Conservation (phyloP, 345 rosid species). For the Sonneratia alba region DNA sequence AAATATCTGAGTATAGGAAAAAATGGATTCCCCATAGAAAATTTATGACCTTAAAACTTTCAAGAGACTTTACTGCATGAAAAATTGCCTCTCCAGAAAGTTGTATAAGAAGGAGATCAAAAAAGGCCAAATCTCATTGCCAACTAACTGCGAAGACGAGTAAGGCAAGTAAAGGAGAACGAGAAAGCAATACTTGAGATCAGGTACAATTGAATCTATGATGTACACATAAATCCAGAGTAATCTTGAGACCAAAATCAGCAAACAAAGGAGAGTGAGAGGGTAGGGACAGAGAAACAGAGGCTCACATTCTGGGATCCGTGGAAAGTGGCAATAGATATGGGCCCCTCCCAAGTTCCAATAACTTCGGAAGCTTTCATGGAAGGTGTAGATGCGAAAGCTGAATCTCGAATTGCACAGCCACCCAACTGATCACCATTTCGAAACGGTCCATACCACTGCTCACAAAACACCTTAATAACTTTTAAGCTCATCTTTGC, state of each 20-base stretch:
- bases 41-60: too few relatives aligned
- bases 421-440: conserved; percentile 85
- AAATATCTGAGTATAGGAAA: too few relatives aligned
- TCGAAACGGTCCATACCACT: conserved; percentile 84
- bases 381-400: conserved; percentile 70
- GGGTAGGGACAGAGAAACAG: neutral
- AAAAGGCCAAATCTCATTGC: neutral
- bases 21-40: too few relatives aligned
- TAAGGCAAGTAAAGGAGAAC: neutral
- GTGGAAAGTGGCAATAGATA: conserved; percentile 34
- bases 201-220: too few relatives aligned
- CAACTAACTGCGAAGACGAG: neutral
- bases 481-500: conserved; percentile 27
- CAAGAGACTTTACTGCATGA: neutral
- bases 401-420: conserved; percentile 68
- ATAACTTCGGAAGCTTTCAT: conserved; percentile 38
- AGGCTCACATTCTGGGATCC: conserved; percentile 34
- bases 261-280: neutral
- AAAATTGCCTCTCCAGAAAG: neutral
- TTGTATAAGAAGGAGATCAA: neutral
- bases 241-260: neutral
- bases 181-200: neutral
- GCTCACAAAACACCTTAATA: conserved; percentile 62
- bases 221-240: neutral
- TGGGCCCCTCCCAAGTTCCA: conserved; percentile 53